These are phyloP conservation scores for Penicilliopsis zonata DNA, from an alignment of 495 filamentous ascomycete species.

Conservation along the genomic window DNA sequence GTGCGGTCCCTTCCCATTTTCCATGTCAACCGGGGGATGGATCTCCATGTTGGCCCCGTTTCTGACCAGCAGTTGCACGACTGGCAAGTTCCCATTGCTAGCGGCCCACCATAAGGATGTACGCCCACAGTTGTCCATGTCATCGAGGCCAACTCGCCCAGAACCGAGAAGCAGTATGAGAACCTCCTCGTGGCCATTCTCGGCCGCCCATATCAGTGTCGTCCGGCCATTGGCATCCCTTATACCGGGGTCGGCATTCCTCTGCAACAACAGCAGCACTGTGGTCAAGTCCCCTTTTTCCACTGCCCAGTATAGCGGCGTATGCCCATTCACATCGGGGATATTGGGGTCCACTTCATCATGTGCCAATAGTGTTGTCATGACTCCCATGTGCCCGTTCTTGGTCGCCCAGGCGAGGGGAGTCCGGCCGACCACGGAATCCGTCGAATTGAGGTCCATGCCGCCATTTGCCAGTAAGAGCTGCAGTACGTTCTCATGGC, in stretches of 20 bases:
- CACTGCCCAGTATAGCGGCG: slow-evolving; percentile 20
- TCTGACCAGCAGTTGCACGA: slow-evolving; percentile 10
- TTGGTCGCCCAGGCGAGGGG: slow-evolving; percentile 24
- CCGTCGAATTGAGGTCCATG: slow-evolving; percentile 9
- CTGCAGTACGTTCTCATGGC: slow-evolving; percentile 21
- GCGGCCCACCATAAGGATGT: slow-evolving; percentile 16
- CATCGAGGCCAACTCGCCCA: slow-evolving; percentile 5
- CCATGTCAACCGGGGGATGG: slow-evolving; percentile 5
- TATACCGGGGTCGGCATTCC: slow-evolving; percentile 8
- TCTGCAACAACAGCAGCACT: slow-evolving; percentile 11
- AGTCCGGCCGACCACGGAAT: slow-evolving; percentile 14
- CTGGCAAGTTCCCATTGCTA: slow-evolving; percentile 7
- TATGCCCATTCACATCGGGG: slow-evolving; percentile 17
- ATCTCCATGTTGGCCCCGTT: slow-evolving; percentile 9
- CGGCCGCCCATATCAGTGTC: slow-evolving; percentile 3
- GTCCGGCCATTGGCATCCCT: slow-evolving; percentile 10
- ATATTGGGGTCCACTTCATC: slow-evolving; percentile 10
- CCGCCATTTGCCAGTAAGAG: slow-evolving; percentile 13
- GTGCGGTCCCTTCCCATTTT: slow-evolving; percentile 2
- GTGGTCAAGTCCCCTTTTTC: slow-evolving; percentile 11
- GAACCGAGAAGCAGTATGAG: slow-evolving; percentile 10
- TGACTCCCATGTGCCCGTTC: slow-evolving; percentile 19
- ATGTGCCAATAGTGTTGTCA: slow-evolving; percentile 8
- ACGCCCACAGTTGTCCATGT: slow-evolving; percentile 7
- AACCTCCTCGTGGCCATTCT: slow-evolving; percentile 9